These are phyloP conservation scores for Ogataea henricii DNA, from an alignment of 805 yeast species.

Conservation along the genomic window DNA sequence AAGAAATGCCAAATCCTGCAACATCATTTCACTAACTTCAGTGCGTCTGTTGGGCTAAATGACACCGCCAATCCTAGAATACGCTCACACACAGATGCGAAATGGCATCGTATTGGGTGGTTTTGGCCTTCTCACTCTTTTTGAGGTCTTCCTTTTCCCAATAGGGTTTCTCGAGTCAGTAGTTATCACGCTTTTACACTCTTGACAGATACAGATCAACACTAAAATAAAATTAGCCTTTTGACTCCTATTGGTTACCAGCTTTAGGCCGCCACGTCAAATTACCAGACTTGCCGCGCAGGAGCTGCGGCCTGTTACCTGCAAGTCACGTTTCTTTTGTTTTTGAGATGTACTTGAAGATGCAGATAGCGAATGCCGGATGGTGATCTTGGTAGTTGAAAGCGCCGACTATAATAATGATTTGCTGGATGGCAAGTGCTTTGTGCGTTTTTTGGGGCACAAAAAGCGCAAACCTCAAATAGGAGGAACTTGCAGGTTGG, in stretches of 20 bases:
- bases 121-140: no score
- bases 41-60: neutral
- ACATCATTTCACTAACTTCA: neutral
- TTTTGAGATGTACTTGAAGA: neutral
- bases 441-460: neutral
- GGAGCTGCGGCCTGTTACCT: neutral
- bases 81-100: no score
- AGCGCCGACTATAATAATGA: neutral
- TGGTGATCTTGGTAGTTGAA: neutral
- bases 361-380: neutral
- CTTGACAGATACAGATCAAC: no score
- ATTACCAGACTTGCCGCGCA: neutral
- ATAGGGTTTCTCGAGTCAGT: no score
- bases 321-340: neutral
- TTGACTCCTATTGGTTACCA: neutral
- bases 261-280: neutral
- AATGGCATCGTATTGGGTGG: no score
- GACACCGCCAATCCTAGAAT: neutral
- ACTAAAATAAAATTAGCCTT: no score
- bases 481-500: neutral
- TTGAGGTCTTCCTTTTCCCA: no score
- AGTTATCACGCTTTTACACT: no score
- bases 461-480: neutral
- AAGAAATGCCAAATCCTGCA: neutral
- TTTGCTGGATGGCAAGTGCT: neutral